Percentiles rank a stretch among this genome's conserved stretches.
phyloP scores from a whole-genome alignment of 2,329 filamentous ascomycete species.

The Gnomoniopsis sp. region DNA sequence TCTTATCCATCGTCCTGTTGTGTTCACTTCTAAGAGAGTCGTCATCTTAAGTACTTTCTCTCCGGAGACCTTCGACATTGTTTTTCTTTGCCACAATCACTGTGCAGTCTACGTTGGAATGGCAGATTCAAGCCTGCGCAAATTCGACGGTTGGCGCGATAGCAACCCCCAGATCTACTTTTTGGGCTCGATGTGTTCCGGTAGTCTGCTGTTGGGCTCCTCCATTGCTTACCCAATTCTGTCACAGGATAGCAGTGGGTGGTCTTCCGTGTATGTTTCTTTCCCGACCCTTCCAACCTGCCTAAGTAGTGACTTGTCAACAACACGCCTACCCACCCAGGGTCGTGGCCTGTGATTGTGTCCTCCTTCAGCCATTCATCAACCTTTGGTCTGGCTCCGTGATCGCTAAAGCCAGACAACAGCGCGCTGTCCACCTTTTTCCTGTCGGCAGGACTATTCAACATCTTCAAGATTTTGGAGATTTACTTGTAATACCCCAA shows the following conservation, averaged over 20 bases:
- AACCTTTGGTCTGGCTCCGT: not conserved
- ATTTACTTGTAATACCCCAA: not conserved
- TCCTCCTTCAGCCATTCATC: not conserved
- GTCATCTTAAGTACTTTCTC: not conserved
- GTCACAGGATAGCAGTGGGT: not conserved
- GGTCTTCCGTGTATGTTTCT: slow-evolving; percentile 1
- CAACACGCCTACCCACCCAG: not conserved
- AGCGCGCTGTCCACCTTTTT: slow-evolving; percentile 3
- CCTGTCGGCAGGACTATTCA: not conserved
- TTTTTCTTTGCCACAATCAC: not conserved
- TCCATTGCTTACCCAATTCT: slow-evolving; percentile 4
- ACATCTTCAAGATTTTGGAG: not conserved
- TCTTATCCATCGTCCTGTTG: not conserved
- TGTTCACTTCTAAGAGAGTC: not conserved
- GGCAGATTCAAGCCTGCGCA: not conserved
- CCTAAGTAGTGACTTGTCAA: not conserved
- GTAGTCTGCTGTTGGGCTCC: not conserved
- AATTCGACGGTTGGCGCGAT: not conserved
- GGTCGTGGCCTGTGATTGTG: not conserved
- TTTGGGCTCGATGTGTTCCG: not conserved
- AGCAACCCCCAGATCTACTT: not conserved
- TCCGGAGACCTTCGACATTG: not conserved
- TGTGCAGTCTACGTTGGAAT: not conserved
- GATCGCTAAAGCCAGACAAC: not conserved
- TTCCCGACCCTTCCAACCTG: not conserved